These are phyloP conservation scores for Candolleomyces efflorescens DNA, from an alignment of 768 basidiomycete species.

Conservation along the genomic window DNA sequence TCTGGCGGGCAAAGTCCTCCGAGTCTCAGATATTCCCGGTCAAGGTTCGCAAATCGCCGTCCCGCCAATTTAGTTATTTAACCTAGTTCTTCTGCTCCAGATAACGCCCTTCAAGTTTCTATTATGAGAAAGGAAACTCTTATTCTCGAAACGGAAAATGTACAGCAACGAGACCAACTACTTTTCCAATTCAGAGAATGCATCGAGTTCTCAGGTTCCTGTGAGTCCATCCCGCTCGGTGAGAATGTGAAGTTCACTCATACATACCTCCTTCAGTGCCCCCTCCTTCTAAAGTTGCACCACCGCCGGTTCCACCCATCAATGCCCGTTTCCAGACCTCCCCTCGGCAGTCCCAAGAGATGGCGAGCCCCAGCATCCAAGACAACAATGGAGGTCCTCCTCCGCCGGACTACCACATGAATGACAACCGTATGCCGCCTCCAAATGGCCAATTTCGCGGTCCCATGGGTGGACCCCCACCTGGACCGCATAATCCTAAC, in stretches of 20 bases:
- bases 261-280: conserved; percentile 35
- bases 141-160: conserved; percentile 57
- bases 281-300: conserved; percentile 55
- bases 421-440: conserved; percentile 6
- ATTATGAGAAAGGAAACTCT: conserved; percentile 90
- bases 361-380: not conserved
- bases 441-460: not conserved
- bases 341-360: conserved; percentile 9
- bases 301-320: conserved; percentile 61
- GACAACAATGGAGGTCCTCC: conserved; percentile 1
- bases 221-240: conserved; percentile 44
- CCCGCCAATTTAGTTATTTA: not conserved
- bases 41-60: conserved; percentile 43
- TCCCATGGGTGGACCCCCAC: not conserved
- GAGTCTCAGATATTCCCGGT: conserved; percentile 56
- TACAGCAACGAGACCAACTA: conserved; percentile 55
- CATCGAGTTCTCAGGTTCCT: conserved; percentile 69
- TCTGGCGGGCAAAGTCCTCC: conserved; percentile 88
- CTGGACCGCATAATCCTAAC: not conserved
- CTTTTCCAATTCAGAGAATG: conserved; percentile 75
- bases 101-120: conserved; percentile 66
- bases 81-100: conserved; percentile 31
- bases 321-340: conserved; percentile 16
- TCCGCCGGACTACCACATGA: conserved; percentile 7
- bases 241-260: conserved; percentile 1